Conservation (phyloP, 2,329 filamentous ascomycete genomes). For the Helicocarpus griseus region DNA sequence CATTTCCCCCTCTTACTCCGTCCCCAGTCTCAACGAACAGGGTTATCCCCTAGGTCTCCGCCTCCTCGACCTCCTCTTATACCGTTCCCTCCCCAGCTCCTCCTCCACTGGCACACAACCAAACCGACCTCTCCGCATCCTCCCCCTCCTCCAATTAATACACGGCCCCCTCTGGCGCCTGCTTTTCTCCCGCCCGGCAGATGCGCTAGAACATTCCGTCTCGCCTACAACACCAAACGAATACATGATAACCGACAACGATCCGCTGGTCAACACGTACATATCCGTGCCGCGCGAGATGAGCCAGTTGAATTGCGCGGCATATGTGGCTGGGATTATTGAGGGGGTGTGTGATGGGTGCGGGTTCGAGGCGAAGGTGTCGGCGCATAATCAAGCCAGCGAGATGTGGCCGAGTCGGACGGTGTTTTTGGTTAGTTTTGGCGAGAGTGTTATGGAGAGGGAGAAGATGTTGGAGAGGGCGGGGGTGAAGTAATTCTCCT, state of each 20-base stretch:
- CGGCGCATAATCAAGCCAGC: conserved; percentile 64
- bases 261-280: conserved; percentile 89
- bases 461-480: conserved; percentile 68
- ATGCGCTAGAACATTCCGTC: conserved; percentile 81
- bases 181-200: conserved; percentile 82
- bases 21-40: conserved; percentile 73
- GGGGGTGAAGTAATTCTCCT: conserved; percentile 32
- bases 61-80: conserved; percentile 88
- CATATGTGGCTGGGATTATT: conserved; percentile 87
- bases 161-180: conserved; percentile 86
- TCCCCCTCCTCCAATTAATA: conserved; percentile 88
- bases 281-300: conserved; percentile 91
- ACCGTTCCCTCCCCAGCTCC: conserved; percentile 69
- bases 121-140: conserved; percentile 73
- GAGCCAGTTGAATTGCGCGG: conserved; percentile 91
- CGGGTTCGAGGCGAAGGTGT: conserved; percentile 79
- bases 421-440: conserved; percentile 90
- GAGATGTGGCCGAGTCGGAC: conserved; percentile 96
- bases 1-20: conserved; percentile 26
- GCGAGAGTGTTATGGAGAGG: conserved; percentile 80
- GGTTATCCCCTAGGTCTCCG: conserved; percentile 91
- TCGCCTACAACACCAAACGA: conserved; percentile 77
- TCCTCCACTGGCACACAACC: conserved; percentile 63
- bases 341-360: conserved; percentile 93
- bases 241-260: conserved; percentile 99